Evolutionary conservation across 108 stramenopile genomes (phyloP).

Genomic region (Craspedostauros australis): DNA sequence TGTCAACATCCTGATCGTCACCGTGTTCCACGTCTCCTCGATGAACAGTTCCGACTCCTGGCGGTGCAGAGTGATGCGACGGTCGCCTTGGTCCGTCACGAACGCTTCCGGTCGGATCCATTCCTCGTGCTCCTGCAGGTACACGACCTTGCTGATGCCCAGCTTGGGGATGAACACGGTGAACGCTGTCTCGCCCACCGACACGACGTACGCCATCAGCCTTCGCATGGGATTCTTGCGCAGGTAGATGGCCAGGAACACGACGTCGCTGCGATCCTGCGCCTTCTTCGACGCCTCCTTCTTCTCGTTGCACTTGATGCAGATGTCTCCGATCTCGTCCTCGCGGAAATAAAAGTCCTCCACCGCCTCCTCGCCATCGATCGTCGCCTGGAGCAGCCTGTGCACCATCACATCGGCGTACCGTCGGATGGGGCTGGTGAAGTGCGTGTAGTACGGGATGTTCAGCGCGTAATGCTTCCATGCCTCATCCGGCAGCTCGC

Average conservation of each 20-base stretch:
- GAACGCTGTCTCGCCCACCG: conserved; percentile 79
- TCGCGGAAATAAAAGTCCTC: conserved; percentile 42
- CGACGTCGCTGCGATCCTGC: conserved; percentile 78
- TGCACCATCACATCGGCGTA: conserved; percentile 97
- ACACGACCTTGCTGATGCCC: conserved; percentile 55
- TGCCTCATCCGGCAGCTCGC: conserved; percentile 35
- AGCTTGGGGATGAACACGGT: conserved; percentile 75
- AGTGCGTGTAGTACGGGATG: conserved; percentile 98
- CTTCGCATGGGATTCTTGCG: conserved; percentile 49
- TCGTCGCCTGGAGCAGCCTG: conserved; percentile 82
- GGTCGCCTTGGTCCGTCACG: conserved; percentile 17
- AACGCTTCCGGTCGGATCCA: conserved; percentile 38
- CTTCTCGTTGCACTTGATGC: conserved; percentile 85
- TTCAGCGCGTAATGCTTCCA: conserved; percentile 93
- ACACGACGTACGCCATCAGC: conserved; percentile 61
- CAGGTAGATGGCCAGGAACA: conserved; percentile 82
- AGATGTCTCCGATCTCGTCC: conserved; percentile 42
- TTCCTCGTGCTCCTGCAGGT: conserved; percentile 72
- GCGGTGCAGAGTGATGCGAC: conserved; percentile 38
- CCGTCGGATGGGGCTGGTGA: conserved; percentile 91
- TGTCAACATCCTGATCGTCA: conserved; percentile 61
- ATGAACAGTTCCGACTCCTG: conserved; percentile 18
- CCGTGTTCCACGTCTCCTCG: conserved; percentile 25
- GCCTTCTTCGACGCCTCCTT: conserved; percentile 83
- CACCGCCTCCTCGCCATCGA: conserved; percentile 65